Percentiles rank a stretch among this genome's conserved stretches.
Evolutionary conservation across 1,284 basidiomycete species (phyloP).

Genomic region (Moesziomyces antarcticus): DNA sequence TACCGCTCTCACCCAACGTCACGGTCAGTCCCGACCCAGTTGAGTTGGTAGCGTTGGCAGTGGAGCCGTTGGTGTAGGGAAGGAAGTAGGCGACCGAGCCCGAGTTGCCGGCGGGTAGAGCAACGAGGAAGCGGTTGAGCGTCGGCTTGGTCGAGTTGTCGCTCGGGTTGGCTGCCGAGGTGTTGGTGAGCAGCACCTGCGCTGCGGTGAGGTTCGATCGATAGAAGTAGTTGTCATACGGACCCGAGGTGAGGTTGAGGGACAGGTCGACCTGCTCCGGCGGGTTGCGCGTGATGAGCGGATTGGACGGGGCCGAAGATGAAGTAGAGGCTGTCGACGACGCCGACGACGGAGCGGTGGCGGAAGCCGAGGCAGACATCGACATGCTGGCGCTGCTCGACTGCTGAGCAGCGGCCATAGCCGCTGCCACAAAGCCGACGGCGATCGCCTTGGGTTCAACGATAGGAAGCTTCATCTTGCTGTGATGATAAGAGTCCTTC

Average conservation of each 20-base stretch:
- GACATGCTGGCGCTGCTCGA: constrained; percentile 3
- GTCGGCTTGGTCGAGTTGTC: constrained; percentile 23
- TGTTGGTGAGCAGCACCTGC: constrained; percentile 69
- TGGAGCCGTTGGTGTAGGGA: constrained; percentile 14
- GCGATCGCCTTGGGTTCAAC: constrained; percentile 7
- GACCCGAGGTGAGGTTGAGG: constrained; percentile 37
- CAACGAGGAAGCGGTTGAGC: constrained; percentile 69
- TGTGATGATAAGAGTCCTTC: neutral
- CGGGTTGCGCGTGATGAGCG: constrained; percentile 28
- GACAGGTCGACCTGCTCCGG: constrained; percentile 23
- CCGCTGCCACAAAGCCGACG: constrained; percentile 5
- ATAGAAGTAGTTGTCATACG: constrained; percentile 70
- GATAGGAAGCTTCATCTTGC: constrained; percentile 52
- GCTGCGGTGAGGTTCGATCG: constrained; percentile 69
- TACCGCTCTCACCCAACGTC: constrained; percentile 58
- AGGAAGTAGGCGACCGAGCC: constrained; percentile 40
- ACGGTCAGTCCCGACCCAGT: constrained; percentile 53
- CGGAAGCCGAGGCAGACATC: neutral
- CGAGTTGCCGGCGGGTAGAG: constrained; percentile 70
- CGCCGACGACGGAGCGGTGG: neutral
- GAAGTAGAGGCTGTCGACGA: neutral
- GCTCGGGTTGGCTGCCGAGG: constrained; percentile 48
- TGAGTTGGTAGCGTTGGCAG: neutral
- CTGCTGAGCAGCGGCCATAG: constrained; percentile 15
- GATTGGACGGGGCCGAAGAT: constrained; percentile 1